phyloP scores from a whole-genome alignment of 345 rosid species.

The Citrus cavaleriei region DNA sequence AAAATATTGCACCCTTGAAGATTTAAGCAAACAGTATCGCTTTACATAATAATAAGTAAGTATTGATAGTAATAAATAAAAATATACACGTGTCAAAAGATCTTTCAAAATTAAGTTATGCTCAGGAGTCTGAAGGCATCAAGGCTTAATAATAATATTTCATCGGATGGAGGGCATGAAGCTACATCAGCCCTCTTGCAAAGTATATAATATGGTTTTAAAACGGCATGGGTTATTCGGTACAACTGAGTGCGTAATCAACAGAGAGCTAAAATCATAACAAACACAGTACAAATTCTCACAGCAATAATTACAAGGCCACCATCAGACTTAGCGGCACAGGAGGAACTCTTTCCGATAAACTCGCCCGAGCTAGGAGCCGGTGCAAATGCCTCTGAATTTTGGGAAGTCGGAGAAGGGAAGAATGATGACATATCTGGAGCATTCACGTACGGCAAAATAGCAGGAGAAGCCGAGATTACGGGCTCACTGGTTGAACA shows the following conservation, averaged over 20 bases:
- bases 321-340: constrained; percentile 22
- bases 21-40: too few species aligned
- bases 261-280: background rate
- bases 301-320: constrained; percentile 15
- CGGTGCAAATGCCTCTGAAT: constrained; percentile 35
- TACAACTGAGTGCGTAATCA: background rate
- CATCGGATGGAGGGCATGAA: background rate
- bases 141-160: background rate
- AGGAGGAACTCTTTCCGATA: constrained; percentile 43
- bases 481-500: constrained; percentile 33
- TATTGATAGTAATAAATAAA: too few species aligned
- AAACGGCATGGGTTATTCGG: background rate
- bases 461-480: constrained; percentile 56
- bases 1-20: too few species aligned
- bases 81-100: too few species aligned
- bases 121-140: background rate
- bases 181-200: background rate
- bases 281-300: constrained; percentile 18
- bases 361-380: constrained; percentile 49
- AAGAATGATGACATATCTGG: constrained; percentile 67
- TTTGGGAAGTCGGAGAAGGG: constrained; percentile 54
- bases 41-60: too few species aligned
- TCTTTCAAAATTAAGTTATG: too few species aligned
- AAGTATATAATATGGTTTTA: background rate
- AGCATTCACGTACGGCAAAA: constrained; percentile 43